Conservation (phyloP, 1,139 yeast genomes). For the Maudiozyma humilis region DNA sequence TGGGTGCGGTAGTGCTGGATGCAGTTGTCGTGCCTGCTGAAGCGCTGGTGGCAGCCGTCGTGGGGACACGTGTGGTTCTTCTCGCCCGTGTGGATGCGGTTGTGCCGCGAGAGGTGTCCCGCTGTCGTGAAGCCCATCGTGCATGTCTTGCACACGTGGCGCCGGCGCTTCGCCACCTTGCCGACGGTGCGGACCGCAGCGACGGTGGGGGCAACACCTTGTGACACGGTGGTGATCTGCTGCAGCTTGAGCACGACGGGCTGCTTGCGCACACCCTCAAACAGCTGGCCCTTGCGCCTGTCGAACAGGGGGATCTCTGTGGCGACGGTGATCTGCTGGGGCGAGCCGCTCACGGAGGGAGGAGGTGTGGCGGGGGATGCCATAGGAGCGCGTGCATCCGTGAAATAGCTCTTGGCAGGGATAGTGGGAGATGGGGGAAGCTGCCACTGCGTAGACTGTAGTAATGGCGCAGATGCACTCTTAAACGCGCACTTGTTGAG, state of each 20-base stretch:
- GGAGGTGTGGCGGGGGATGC: background rate
- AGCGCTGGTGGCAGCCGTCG: constrained; percentile 73
- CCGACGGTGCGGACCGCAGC: background rate
- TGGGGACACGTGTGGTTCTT: constrained; percentile 78
- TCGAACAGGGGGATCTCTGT: constrained; percentile 4
- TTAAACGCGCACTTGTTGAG: constrained; percentile 12
- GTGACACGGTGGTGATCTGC: background rate
- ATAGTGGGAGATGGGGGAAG: background rate
- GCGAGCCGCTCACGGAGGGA: background rate
- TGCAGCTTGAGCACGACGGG: constrained; percentile 7
- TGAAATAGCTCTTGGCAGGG: background rate
- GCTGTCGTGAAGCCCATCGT: constrained; percentile 53
- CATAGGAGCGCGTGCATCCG: background rate
- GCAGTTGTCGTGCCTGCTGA: constrained; percentile 89
- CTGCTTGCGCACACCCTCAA: constrained; percentile 3
- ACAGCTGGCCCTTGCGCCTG: background rate
- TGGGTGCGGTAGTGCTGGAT: constrained; percentile 89
- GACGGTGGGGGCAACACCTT: too few species aligned
- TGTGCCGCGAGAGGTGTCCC: constrained; percentile 87
- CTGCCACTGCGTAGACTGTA: background rate
- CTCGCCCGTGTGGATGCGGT: constrained; percentile 87
- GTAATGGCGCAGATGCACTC: too few species aligned
- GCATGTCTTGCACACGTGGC: constrained; percentile 28
- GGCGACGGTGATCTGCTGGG: constrained; percentile 4
- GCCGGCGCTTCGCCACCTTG: constrained; percentile 8